Conservation (phyloP, 108 stramenopile species). For the Skeletonema menzelii region DNA sequence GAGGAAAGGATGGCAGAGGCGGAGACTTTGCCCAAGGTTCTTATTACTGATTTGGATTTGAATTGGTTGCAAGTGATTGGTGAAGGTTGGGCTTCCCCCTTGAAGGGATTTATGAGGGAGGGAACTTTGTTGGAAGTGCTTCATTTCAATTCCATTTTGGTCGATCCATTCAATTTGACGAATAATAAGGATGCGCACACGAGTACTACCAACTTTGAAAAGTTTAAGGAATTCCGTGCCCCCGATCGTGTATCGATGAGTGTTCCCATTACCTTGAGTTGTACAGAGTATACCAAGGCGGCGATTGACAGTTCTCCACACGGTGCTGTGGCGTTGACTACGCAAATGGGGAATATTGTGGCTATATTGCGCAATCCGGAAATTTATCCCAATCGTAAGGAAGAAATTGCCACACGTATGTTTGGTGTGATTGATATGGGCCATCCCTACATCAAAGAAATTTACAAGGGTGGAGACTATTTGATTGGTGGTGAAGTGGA, state of each 20-base stretch:
- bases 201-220: slow-evolving; percentile 77
- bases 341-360: slow-evolving; percentile 92
- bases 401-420: slow-evolving; percentile 95
- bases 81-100: slow-evolving; percentile 98
- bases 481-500: slow-evolving; percentile 96
- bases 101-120: slow-evolving; percentile 99
- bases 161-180: slow-evolving; percentile 95
- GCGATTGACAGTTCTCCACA: slow-evolving; percentile 73
- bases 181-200: slow-evolving; percentile 80
- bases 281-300: slow-evolving; percentile 88
- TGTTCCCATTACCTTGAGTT: slow-evolving; percentile 93
- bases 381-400: slow-evolving; percentile 96
- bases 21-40: slow-evolving; percentile 88
- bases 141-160: slow-evolving; percentile 95
- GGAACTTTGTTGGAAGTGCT: slow-evolving; percentile 93
- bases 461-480: slow-evolving; percentile 94
- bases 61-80: slow-evolving; percentile 98
- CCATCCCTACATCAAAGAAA: slow-evolving; percentile 96
- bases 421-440: slow-evolving; percentile 96
- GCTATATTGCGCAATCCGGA: slow-evolving; percentile 94
- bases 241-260: slow-evolving; percentile 90
- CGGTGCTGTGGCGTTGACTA: slow-evolving; percentile 89
- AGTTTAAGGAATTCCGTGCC: slow-evolving; percentile 65
- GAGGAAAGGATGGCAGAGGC: slow-evolving; percentile 70
- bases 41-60: slow-evolving; percentile 96